These are phyloP conservation scores for Colletotrichum somersetense DNA, from an alignment of 2,329 filamentous ascomycete species.

Conservation along the genomic window DNA sequence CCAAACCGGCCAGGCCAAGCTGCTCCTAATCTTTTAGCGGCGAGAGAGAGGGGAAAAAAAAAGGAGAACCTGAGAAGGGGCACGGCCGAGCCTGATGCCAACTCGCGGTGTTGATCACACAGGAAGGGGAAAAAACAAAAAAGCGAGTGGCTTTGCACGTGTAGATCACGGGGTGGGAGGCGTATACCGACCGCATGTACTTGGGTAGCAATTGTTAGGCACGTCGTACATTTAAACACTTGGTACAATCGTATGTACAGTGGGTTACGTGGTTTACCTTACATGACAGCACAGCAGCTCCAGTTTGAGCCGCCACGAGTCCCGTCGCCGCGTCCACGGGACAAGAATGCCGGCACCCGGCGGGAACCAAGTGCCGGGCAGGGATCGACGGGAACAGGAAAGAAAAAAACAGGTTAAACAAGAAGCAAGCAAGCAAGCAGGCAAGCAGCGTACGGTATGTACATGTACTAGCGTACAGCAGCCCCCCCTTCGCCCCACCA, in stretches of 20 bases:
- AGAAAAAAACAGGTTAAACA: neutral
- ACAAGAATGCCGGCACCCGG: neutral
- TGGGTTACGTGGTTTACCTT: too few relatives aligned
- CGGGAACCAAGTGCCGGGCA: neutral
- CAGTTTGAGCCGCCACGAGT: constrained; percentile 5
- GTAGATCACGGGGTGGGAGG: neutral
- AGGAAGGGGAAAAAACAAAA: too few relatives aligned
- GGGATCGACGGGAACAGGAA: neutral
- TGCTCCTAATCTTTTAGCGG: neutral
- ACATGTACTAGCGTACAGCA: too few relatives aligned
- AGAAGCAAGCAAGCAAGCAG: neutral
- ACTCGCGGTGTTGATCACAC: constrained; percentile 12
- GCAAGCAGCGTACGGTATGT: neutral
- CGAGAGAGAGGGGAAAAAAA: neutral
- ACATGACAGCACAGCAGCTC: neutral
- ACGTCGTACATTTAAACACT: too few relatives aligned
- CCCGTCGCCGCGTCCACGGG: neutral
- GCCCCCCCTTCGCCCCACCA: too few relatives aligned
- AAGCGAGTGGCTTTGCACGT: constrained; percentile 1
- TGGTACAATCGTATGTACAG: too few relatives aligned
- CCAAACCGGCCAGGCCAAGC: too few relatives aligned
- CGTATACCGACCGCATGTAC: too few relatives aligned
- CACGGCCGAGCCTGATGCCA: constrained; percentile 1
- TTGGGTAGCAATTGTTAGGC: too few relatives aligned
- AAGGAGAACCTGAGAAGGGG: neutral